These are phyloP conservation scores for Closterium sp. DNA, from an alignment of 139 green algal genomes.

Conservation along the genomic window DNA sequence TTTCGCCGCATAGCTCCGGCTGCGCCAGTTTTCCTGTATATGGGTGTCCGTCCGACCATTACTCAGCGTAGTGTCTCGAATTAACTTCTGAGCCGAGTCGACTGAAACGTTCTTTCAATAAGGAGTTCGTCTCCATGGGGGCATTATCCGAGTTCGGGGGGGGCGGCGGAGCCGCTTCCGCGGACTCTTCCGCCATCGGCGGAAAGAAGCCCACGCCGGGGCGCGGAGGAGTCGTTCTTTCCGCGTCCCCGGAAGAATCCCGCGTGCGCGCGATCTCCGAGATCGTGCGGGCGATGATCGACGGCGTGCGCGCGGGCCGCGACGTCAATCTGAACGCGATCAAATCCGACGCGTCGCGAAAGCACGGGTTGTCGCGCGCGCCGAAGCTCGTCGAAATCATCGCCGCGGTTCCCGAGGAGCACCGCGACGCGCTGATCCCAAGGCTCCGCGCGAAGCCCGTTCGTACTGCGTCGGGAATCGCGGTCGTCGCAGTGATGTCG, in stretches of 20 bases:
- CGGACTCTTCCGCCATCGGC: background rate
- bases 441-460: constrained; percentile 72
- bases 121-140: background rate
- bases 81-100: background rate
- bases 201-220: constrained; percentile 23
- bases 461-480: constrained; percentile 92
- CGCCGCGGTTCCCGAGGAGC: constrained; percentile 90
- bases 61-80: too few species aligned
- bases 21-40: too few species aligned
- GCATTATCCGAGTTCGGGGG: background rate
- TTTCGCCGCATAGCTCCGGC: too few species aligned
- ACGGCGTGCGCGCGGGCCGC: constrained; percentile 11
- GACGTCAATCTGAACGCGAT: constrained; percentile 51
- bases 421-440: constrained; percentile 77
- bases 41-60: too few species aligned
- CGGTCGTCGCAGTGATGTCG: constrained; percentile 97
- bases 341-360: constrained; percentile 53
- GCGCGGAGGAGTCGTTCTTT: constrained; percentile 11
- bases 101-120: background rate
- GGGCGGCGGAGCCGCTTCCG: background rate
- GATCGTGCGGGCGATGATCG: constrained; percentile 44
- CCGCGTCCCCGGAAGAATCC: constrained; percentile 45
- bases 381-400: constrained; percentile 99
- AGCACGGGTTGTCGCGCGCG: constrained; percentile 59
- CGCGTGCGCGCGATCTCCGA: constrained; percentile 48